Evolutionary conservation across 306 rosid species (phyloP).

Genomic region (Benincasa hispida): DNA sequence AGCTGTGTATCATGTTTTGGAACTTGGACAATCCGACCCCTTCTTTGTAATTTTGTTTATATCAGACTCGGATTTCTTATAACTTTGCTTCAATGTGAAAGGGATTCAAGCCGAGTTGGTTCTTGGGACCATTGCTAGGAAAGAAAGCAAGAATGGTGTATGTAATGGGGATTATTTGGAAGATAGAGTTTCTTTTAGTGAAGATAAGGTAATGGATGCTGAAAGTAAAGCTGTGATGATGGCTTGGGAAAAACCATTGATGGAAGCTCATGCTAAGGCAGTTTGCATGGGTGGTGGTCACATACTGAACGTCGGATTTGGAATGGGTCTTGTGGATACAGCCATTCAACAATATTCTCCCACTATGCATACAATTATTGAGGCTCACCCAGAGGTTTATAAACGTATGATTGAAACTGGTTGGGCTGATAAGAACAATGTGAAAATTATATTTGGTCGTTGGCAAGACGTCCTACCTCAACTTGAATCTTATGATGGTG

Average conservation of each 20-base stretch:
- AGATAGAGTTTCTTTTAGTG: conserved; percentile 74
- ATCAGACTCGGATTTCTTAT: background rate
- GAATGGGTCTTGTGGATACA: conserved; percentile 90
- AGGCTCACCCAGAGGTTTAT: conserved; percentile 84
- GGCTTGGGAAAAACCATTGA: conserved; percentile 96
- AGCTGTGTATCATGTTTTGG: background rate
- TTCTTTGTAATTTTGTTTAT: background rate
- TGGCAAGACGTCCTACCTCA: conserved; percentile 79
- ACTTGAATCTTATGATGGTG: conserved; percentile 72
- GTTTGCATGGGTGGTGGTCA: conserved; percentile 81
- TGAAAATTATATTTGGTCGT: conserved; percentile 60
- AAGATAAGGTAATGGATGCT: conserved; percentile 76
- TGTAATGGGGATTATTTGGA: conserved; percentile 49
- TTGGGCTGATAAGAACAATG: conserved; percentile 64
- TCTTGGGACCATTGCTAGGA: conserved; percentile 71
- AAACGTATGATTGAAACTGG: conserved; percentile 53
- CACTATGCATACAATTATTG: conserved; percentile 57
- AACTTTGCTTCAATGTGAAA: background rate
- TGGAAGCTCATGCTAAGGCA: conserved; percentile 98
- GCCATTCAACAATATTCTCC: conserved; percentile 74
- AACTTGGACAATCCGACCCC: background rate
- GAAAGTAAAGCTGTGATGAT: conserved; percentile 87
- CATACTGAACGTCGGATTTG: conserved; percentile 71
- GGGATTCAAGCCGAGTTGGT: conserved; percentile 86
- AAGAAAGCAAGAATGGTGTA: conserved; percentile 21